Base-by-base conservation (phyloP, 2,329 filamentous ascomycete genomes). In the Lecanoromycetidae sp. region DNA sequence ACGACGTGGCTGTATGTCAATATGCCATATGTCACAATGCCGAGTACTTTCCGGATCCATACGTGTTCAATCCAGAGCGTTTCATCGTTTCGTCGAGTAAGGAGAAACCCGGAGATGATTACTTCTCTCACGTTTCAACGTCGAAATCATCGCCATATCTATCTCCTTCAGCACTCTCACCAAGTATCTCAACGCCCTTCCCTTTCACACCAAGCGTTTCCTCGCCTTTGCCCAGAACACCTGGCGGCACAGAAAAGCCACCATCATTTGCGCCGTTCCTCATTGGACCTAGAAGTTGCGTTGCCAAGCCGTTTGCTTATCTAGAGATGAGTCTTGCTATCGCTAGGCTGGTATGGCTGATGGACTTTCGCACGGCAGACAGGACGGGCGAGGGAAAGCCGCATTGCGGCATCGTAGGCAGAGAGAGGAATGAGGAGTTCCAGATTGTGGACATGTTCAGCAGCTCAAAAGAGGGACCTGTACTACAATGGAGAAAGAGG, bases 261-360 rank as follows among this genome's bases (percentile, higher is more conserved):
- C 36, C 36, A 6, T 13, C 84, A 0, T 90, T 84, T 63, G 86
- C 80, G 52, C 82, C 85, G 1, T 87, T 87, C 56, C 79, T 75
- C 37, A 68, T 84, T 52, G 82, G 82, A 0, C 77, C 80, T 0
- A 67, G 82, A 9, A 80, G 80, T 2, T 87, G 82, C 58, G 83
- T 86, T 46, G 82, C 82, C 0, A 85, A 84, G 69, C 72, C 74
- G 0, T 63, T 63, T 12, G 59, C 59, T 3, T 60, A 61, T 35
- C 50, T 58, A 10, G 61, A 64, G 41, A 58, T 61, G 54, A 56
- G 57, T 1, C 46, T 62, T 2, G 54, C 60, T 15, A 48, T 62
- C 8, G 58, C 56, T 3, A 55, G 54, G 2, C 29, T 61, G 6
- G 40, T 62, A 5, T 58, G 52, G 49, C 48, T 57, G 9, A 58